Evolutionary conservation across 1,284 basidiomycete genomes (phyloP).

Genomic region (Rhodotorula sp.): DNA sequence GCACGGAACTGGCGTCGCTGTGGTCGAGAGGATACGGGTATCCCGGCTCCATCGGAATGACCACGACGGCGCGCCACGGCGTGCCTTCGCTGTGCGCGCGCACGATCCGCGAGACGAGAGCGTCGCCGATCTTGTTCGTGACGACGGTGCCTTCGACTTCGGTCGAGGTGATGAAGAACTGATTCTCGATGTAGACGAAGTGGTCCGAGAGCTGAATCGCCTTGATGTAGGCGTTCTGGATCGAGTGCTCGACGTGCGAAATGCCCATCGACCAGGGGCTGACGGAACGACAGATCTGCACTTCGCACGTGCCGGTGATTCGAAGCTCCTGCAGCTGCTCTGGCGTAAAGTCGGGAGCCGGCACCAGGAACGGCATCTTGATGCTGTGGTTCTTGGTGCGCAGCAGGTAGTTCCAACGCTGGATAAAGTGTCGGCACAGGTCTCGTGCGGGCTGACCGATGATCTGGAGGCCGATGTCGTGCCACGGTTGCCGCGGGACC

Average conservation of each 20-base stretch:
- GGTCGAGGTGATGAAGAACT: conserved; percentile 98
- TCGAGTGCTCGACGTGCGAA: conserved; percentile 77
- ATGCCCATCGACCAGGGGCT: conserved; percentile 97
- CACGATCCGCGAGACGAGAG: conserved; percentile 86
- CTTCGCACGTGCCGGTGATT: conserved; percentile 91
- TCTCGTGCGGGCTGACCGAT: conserved; percentile 96
- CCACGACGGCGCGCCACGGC: conserved; percentile 86
- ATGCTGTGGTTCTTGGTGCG: conserved; percentile 92
- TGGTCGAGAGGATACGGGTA: conserved; percentile 93
- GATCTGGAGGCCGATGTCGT: conserved; percentile 92
- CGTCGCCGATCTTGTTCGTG: conserved; percentile 93
- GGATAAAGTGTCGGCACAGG: conserved; percentile 89
- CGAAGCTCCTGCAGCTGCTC: conserved; percentile 76
- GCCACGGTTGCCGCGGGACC: conserved; percentile 96
- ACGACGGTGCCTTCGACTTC: conserved; percentile 79
- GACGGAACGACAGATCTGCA: conserved; percentile 92
- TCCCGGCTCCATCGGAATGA: conserved; percentile 89
- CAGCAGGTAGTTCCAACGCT: conserved; percentile 90
- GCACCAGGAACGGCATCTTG: conserved; percentile 89
- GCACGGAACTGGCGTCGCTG: conserved; percentile 84
- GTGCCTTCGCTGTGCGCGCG: conserved; percentile 77
- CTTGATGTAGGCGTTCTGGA: conserved; percentile 49
- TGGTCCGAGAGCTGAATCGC: conserved; percentile 93
- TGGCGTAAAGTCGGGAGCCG: conserved; percentile 86
- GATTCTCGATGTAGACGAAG: conserved; percentile 85